phyloP scores from a whole-genome alignment of 139 green algal species.

The Tetradesmus lagerheimii region DNA sequence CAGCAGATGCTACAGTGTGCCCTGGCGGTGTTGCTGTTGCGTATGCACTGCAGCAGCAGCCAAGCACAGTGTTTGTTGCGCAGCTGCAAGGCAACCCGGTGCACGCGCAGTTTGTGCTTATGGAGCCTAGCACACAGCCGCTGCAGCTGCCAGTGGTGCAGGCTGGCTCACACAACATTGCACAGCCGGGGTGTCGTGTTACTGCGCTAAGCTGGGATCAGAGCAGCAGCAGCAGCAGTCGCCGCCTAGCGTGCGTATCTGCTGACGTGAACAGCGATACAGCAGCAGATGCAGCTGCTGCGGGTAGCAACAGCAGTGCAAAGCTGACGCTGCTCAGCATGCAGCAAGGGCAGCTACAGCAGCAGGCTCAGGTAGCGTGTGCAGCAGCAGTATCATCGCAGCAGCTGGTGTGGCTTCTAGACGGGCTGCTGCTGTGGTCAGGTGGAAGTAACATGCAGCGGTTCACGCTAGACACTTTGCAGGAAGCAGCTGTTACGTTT shows the following conservation, averaged over 20 bases:
- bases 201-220: constrained; percentile 3
- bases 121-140: background rate
- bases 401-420: constrained; percentile 38
- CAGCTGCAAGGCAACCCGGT: constrained; percentile 9
- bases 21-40: background rate
- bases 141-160: background rate
- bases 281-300: background rate
- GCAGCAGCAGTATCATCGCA: constrained; percentile 12
- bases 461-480: background rate
- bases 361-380: background rate
- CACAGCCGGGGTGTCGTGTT: background rate
- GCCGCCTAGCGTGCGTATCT: background rate
- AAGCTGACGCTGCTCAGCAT: background rate
- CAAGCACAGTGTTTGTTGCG: background rate
- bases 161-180: background rate
- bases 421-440: background rate
- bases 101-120: background rate
- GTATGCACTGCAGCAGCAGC: constrained; percentile 17
- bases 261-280: background rate
- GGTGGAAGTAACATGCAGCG: background rate
- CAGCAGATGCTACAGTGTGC: constrained; percentile 1
- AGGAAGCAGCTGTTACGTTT: background rate
- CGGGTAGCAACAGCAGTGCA: background rate
- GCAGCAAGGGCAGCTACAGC: constrained; percentile 17
- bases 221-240: constrained; percentile 15